These are phyloP conservation scores for Cubamyces lactineus DNA, from an alignment of 768 basidiomycete genomes.

Conservation along the genomic window DNA sequence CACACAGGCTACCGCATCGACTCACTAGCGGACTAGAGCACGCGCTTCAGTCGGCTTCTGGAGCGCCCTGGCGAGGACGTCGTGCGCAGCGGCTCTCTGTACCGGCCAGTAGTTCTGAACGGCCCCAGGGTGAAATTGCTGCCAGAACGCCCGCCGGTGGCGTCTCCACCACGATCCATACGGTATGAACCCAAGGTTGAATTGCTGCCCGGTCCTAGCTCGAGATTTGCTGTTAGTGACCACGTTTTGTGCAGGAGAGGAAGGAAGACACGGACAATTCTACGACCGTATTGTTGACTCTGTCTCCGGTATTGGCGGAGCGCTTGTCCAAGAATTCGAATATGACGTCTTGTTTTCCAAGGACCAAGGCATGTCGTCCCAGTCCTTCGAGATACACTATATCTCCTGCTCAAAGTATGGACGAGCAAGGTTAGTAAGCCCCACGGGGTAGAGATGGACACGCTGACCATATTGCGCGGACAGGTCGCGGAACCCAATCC, in stretches of 20 bases:
- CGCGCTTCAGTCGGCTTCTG: background rate
- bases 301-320: conserved; percentile 23
- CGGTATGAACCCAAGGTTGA: conserved; percentile 9
- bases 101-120: background rate
- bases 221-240: background rate
- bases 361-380: conserved; percentile 21
- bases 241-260: background rate
- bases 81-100: conserved; percentile 4
- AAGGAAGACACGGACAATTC: background rate
- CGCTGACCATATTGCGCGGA: background rate
- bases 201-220: conserved; percentile 7
- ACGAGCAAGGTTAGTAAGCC: no score
- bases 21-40: conserved; percentile 15
- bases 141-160: conserved; percentile 18
- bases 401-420: background rate
- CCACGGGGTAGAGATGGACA: no score
- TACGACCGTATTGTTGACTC: background rate
- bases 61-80: conserved; percentile 14
- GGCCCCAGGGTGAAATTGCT: conserved; percentile 9
- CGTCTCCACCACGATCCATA: conserved; percentile 18
- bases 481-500: background rate
- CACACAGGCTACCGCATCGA: no score
- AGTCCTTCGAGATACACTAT: conserved; percentile 10
- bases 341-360: conserved; percentile 19
- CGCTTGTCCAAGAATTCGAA: conserved; percentile 29